Percentiles rank a stretch among this genome's conserved stretches.
Evolutionary conservation across 108 stramenopile genomes (phyloP).

Genomic region (Parmales sp.): DNA sequence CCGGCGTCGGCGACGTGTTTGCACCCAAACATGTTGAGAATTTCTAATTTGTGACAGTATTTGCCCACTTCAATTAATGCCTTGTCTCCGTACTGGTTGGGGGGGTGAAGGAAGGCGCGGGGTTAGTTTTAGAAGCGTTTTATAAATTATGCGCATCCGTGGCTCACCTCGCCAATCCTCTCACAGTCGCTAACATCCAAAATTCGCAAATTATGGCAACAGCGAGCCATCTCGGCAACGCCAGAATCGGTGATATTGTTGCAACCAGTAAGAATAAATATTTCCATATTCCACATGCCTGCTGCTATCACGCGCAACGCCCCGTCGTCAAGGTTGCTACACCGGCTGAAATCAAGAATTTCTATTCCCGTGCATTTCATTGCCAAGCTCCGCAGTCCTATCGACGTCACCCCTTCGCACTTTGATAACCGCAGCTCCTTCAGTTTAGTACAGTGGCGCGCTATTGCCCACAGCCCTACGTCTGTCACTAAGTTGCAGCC

Average conservation of each 20-base stretch:
- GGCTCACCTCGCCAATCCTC: conserved; percentile 31
- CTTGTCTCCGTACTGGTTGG: conserved; percentile 34
- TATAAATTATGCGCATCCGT: no score
- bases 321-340: background rate
- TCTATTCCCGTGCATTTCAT: conserved; percentile 18
- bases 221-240: conserved; percentile 22
- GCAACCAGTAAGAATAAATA: conserved; percentile 26
- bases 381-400: conserved; percentile 29
- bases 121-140: no score
- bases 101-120: no score
- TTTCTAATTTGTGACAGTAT: conserved; percentile 23
- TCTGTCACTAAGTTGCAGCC: conserved; percentile 18
- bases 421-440: background rate
- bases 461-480: background rate
- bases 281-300: conserved; percentile 9
- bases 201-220: conserved; percentile 16
- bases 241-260: conserved; percentile 27
- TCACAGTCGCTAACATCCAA: conserved; percentile 19
- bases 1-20: conserved; percentile 30
- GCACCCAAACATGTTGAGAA: conserved; percentile 32
- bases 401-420: conserved; percentile 12
- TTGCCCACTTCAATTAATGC: conserved; percentile 32
- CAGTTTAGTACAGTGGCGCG: background rate
- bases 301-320: conserved; percentile 12
- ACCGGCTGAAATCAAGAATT: background rate